phyloP scores from a whole-genome alignment of 345 rosid species.

The Sonneratia alba region DNA sequence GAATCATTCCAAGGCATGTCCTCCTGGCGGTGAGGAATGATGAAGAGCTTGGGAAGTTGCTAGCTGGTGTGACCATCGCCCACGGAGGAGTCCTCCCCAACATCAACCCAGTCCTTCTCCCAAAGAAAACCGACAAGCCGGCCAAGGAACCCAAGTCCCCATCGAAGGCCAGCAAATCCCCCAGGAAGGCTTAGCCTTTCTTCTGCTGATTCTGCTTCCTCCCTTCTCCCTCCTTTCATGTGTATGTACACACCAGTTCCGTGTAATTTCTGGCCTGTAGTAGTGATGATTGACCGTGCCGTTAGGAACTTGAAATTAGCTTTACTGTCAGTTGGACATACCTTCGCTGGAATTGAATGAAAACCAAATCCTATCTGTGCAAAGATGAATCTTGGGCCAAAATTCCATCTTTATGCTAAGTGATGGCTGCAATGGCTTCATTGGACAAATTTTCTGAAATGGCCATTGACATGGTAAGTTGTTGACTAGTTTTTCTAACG shows the following conservation, averaged over 20 bases:
- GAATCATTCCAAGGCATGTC: constrained; percentile 59
- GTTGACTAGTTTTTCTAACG: too few species aligned
- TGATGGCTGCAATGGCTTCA: too few species aligned
- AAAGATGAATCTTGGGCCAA: not conserved
- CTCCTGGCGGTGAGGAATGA: constrained; percentile 64
- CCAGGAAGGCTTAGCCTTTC: constrained; percentile 27
- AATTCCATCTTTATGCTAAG: too few species aligned
- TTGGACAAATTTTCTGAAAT: too few species aligned
- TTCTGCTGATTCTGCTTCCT: not conserved
- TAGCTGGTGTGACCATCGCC: constrained; percentile 65
- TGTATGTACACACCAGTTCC: not conserved
- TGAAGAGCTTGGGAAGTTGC: constrained; percentile 59
- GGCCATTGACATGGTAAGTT: too few species aligned
- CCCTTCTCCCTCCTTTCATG: not conserved
- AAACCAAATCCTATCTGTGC: not conserved
- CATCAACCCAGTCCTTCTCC: constrained; percentile 62
- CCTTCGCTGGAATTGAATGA: not conserved
- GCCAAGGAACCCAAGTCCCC: constrained; percentile 38
- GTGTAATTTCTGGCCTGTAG: not conserved
- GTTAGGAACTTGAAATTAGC: not conserved
- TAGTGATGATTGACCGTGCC: not conserved
- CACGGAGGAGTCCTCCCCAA: constrained; percentile 68
- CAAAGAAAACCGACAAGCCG: constrained; percentile 42
- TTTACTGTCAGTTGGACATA: not conserved
- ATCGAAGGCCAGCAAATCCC: constrained; percentile 55